phyloP scores from a whole-genome alignment of 192 early-diverging fungal species.

The Funneliformis mosseae region DNA sequence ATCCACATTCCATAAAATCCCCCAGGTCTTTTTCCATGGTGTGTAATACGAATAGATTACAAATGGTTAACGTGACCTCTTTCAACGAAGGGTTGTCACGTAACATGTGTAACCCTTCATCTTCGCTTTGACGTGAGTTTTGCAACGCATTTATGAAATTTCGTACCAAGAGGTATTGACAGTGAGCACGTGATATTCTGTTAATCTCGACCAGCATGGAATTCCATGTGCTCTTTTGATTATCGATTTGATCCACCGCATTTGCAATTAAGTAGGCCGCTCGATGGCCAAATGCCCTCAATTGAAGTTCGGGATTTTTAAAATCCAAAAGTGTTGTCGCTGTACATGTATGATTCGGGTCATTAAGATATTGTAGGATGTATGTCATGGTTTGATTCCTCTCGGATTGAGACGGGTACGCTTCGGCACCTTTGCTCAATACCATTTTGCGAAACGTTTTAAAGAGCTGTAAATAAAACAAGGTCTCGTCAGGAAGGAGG shows the following conservation, averaged over 20 bases:
- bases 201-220: slow-evolving; percentile 76
- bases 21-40: slow-evolving; percentile 70
- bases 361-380: slow-evolving; percentile 47
- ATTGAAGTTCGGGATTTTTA: slow-evolving; percentile 51
- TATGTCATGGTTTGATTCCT: not conserved
- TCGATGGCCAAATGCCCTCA: slow-evolving; percentile 73
- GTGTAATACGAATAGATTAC: slow-evolving; percentile 60
- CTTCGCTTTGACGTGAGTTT: slow-evolving; percentile 34
- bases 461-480: not conserved
- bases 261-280: slow-evolving; percentile 64
- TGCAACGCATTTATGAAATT: slow-evolving; percentile 71
- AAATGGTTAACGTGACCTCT: slow-evolving; percentile 47
- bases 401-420: not conserved
- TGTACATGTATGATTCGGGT: slow-evolving; percentile 60
- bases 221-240: slow-evolving; percentile 69
- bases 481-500: not conserved
- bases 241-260: slow-evolving; percentile 64
- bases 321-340: slow-evolving; percentile 35
- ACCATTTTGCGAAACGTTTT: not conserved
- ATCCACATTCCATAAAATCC: slow-evolving; percentile 61
- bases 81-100: slow-evolving; percentile 40
- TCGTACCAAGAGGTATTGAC: slow-evolving; percentile 72
- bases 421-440: not conserved
- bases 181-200: slow-evolving; percentile 75
- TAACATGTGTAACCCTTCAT: slow-evolving; percentile 38